Base-by-base conservation (phyloP, 1,139 yeast species). In the Scheffersomyces titani region DNA sequence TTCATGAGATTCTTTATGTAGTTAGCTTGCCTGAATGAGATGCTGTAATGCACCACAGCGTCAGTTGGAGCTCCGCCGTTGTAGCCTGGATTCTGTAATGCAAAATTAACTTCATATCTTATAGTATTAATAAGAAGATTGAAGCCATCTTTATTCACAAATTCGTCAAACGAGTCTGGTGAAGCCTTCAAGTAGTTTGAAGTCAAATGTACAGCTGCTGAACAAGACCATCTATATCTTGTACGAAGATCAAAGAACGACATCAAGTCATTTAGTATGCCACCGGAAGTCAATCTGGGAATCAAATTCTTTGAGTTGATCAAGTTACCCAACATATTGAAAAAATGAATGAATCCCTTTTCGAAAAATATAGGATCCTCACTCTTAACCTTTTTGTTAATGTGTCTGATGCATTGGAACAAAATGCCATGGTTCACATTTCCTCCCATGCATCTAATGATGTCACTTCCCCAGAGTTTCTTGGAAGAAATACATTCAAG, bases 401-500 rank as follows among this genome's bases (percentile, higher is more conserved):
- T 83, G 53, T 78, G 78, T 60, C 96, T 82, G 48, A 93, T 72
- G 51, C 88, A 82, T 65, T 90, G 93, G 74, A 89, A 90, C 50
- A 93, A 68, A 6, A 87, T 74, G 0, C 98, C 98, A 70, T 93
- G 97, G 57, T 87, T 87, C 46, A 93, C 92, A 67, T 92, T 92
- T 5, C 96, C 98, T n/a, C 96, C 92, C 63, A 92, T 73, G n/a
- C 92, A 86, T 58, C 92, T 80, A 56, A 92, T 80, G 45, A 93
- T 80, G 62, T 93, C 98, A 51, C 88, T 81, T 21, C 94, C 88
- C 84, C 93, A 89, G 3, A 83, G 82, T 53, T 86, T 85, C 65
- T 87, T 88, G 51, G 83, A 76, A 2, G 97, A 84, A 18, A 92
- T 85, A 59, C 88, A 85, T 60, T 90, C 91, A 58, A 93, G 78